Evolutionary conservation across 495 filamentous ascomycete species (phyloP).

Genomic region (Aspergillus asperescens): DNA sequence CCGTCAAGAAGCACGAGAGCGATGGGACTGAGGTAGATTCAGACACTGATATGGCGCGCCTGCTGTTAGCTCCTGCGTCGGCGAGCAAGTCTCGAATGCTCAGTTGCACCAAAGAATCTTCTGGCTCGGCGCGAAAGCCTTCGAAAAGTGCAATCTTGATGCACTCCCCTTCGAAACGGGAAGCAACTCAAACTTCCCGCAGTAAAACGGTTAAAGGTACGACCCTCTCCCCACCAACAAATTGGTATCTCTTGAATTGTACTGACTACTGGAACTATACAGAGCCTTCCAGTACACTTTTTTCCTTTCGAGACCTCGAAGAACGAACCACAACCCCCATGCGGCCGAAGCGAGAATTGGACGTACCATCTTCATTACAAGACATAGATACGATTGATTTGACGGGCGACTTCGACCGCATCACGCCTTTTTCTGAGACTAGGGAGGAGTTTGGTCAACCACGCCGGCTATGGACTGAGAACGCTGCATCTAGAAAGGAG

Average conservation of each 20-base stretch:
- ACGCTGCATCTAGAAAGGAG: slow-evolving; percentile 42
- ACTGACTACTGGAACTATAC: slow-evolving; percentile 12
- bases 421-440: slow-evolving; percentile 36
- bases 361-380: slow-evolving; percentile 23
- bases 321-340: slow-evolving; percentile 21
- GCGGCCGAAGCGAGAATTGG: slow-evolving; percentile 18
- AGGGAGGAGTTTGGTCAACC: slow-evolving; percentile 50
- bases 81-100: slow-evolving; percentile 47
- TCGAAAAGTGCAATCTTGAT: slow-evolving; percentile 3
- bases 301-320: slow-evolving; percentile 19
- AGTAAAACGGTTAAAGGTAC: slow-evolving; percentile 23
- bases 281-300: slow-evolving; percentile 27
- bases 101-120: slow-evolving; percentile 26
- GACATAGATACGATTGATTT: slow-evolving; percentile 64
- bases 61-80: slow-evolving; percentile 45
- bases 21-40: slow-evolving; percentile 25
- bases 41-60: slow-evolving; percentile 51
- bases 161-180: slow-evolving; percentile 27
- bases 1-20: slow-evolving; percentile 1
- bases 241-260: not conserved
- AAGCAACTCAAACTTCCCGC: slow-evolving; percentile 13
- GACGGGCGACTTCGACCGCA: slow-evolving; percentile 51
- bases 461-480: slow-evolving; percentile 55
- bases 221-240: not conserved
- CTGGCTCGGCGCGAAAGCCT: slow-evolving; percentile 17